These are phyloP conservation scores for Stylosanthes scabra DNA, from an alignment of 331 rosid genomes.

Conservation along the genomic window DNA sequence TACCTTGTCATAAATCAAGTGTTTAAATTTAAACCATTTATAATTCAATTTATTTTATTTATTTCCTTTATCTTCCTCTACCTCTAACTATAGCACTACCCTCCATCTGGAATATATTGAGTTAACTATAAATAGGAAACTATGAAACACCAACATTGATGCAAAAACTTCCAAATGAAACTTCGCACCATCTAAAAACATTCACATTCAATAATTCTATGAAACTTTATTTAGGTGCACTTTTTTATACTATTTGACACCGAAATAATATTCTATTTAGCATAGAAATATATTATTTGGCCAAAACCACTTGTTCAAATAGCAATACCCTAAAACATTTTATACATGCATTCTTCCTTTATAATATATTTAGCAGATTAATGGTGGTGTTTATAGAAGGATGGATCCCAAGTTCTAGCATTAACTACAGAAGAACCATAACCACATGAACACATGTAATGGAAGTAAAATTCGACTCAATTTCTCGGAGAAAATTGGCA, in stretches of 20 bases:
- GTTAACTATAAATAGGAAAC: neutral
- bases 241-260: too few relatives aligned
- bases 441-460: neutral
- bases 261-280: too few relatives aligned
- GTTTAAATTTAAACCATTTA: too few relatives aligned
- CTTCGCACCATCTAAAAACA: slow-evolving; percentile 7
- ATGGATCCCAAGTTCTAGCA: neutral
- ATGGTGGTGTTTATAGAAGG: neutral
- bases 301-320: too few relatives aligned
- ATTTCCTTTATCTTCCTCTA: neutral
- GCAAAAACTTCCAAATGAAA: slow-evolving; percentile 28
- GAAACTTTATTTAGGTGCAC: too few relatives aligned
- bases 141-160: neutral
- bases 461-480: slow-evolving; percentile 16
- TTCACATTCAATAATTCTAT: too few relatives aligned
- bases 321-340: too few relatives aligned
- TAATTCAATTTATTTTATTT: too few relatives aligned
- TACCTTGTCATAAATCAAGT: too few relatives aligned
- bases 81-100: slow-evolving; percentile 4
- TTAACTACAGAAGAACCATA: neutral
- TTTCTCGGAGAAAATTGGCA: neutral
- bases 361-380: slow-evolving; percentile 4
- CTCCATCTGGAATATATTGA: neutral
- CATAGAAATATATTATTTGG: too few relatives aligned
- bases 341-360: neutral